A percentile compares a stretch with the other conserved stretches of the same genome.
These are phyloP conservation scores for Plantago elongata DNA, from an alignment of 257 asterid species.

Conservation along the genomic window DNA sequence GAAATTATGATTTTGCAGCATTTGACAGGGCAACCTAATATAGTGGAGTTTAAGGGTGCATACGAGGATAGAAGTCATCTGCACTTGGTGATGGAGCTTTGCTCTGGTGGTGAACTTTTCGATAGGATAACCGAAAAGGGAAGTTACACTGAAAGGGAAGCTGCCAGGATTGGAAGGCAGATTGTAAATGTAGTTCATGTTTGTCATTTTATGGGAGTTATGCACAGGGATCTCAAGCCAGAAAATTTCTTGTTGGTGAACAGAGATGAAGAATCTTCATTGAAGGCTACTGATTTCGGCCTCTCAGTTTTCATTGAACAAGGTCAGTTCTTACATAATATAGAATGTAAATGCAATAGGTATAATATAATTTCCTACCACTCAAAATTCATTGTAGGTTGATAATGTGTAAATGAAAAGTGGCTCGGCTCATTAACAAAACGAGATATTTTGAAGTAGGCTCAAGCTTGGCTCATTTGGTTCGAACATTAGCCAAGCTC, in stretches of 20 bases:
- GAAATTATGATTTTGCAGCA: conserved; percentile 58
- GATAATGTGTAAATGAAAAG: too few relatives aligned
- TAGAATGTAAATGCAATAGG: too few relatives aligned
- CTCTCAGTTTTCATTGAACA: conserved; percentile 62
- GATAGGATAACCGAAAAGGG: conserved; percentile 59
- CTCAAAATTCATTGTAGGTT: too few relatives aligned
- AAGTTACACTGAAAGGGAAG: conserved; percentile 55
- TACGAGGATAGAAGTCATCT: conserved; percentile 40
- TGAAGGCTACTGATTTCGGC: conserved; percentile 68
- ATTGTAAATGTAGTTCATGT: conserved; percentile 65
- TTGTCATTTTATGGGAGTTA: conserved; percentile 72
- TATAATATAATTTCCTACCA: too few relatives aligned
- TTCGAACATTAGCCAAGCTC: too few relatives aligned
- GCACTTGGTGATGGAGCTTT: conserved; percentile 61
- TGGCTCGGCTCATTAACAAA: too few relatives aligned
- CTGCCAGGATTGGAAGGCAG: conserved; percentile 55
- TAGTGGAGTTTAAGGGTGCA: conserved; percentile 62
- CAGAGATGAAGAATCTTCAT: conserved; percentile 31
- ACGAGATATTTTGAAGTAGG: too few relatives aligned
- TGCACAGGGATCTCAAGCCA: conserved; percentile 65
- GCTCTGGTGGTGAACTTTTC: conserved; percentile 64
- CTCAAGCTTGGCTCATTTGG: too few relatives aligned
- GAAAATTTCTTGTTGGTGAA: conserved; percentile 67
- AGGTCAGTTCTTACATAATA: conserved; percentile 38
- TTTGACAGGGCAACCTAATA: conserved; percentile 55